phyloP scores from a whole-genome alignment of 2,329 filamentous ascomycete genomes.

The Colletotrichum tropicale region DNA sequence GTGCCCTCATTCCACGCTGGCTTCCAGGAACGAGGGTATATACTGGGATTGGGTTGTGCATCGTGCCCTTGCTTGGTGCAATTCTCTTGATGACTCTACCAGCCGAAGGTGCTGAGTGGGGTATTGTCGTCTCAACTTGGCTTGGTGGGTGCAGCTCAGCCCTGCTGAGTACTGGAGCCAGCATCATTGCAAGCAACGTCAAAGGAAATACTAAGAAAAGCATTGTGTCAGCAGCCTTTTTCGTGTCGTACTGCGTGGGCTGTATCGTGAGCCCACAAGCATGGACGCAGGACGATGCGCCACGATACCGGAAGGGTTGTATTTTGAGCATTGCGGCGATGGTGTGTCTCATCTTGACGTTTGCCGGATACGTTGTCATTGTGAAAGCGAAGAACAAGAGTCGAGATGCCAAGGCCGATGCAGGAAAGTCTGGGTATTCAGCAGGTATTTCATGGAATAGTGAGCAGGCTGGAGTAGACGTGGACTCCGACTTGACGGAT shows the following conservation, averaged over 20 bases:
- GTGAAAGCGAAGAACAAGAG: neutral
- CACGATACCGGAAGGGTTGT: constrained; percentile 24
- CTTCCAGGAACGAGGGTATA: constrained; percentile 28
- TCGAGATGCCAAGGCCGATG: neutral
- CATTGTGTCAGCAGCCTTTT: constrained; percentile 26
- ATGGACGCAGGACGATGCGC: constrained; percentile 26
- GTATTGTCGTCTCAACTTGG: constrained; percentile 27
- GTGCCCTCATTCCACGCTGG: constrained; percentile 23
- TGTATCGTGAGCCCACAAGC: constrained; percentile 27
- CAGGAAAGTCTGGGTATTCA: neutral
- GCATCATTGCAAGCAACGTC: constrained; percentile 28
- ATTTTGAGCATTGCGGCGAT: constrained; percentile 24
- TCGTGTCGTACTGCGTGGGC: constrained; percentile 27
- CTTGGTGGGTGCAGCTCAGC: constrained; percentile 20
- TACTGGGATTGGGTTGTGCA: neutral
- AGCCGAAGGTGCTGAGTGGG: constrained; percentile 18
- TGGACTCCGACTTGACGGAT: constrained; percentile 26
- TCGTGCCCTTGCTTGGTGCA: constrained; percentile 9
- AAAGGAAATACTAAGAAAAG: constrained; percentile 33
- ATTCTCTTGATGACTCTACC: constrained; percentile 20
- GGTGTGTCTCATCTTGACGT: constrained; percentile 7
- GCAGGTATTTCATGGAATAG: neutral
- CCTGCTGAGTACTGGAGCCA: constrained; percentile 20
- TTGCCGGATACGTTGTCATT: neutral
- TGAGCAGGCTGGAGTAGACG: neutral